Percentiles rank a stretch among this genome's conserved stretches.
phyloP scores from a whole-genome alignment of 179 eudicot genomes.

The Nepenthes alata region DNA sequence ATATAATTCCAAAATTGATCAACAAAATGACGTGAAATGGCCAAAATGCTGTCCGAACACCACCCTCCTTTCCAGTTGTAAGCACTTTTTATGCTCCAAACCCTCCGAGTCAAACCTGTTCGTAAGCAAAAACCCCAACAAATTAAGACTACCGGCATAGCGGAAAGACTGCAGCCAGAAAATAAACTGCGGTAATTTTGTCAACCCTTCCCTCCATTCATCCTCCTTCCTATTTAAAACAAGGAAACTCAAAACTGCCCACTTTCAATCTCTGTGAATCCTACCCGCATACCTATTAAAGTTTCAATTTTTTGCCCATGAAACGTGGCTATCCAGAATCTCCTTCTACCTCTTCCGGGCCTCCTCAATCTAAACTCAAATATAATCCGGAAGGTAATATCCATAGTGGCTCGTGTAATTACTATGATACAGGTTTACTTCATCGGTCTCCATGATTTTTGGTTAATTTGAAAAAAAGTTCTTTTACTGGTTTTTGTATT shows the following conservation, averaged over 20 bases:
- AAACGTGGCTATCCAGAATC: constrained; percentile 67
- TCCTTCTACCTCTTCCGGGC: constrained; percentile 43
- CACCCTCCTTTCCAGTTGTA: too few relatives aligned
- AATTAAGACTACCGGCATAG: too few relatives aligned
- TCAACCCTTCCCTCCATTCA: constrained; percentile 5
- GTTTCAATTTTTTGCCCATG: constrained; percentile 23
- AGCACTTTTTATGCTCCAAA: too few relatives aligned
- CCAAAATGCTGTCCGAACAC: too few relatives aligned
- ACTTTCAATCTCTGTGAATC: background rate
- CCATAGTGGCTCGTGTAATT: background rate
- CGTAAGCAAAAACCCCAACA: too few relatives aligned
- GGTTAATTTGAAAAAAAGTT: too few relatives aligned
- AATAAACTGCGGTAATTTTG: background rate
- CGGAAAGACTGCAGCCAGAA: too few relatives aligned
- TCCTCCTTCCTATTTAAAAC: background rate
- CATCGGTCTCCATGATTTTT: too few relatives aligned
- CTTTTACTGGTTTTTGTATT: too few relatives aligned
- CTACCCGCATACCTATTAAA: background rate
- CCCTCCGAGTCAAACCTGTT: too few relatives aligned
- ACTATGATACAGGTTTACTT: background rate
- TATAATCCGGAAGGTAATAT: constrained; percentile 54
- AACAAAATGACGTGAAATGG: too few relatives aligned
- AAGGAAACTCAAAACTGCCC: background rate
- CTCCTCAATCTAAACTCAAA: constrained; percentile 64
- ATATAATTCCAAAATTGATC: too few relatives aligned